These are phyloP conservation scores for Podospora pseudoanserina DNA, from an alignment of 495 filamentous ascomycete genomes.

Conservation along the genomic window DNA sequence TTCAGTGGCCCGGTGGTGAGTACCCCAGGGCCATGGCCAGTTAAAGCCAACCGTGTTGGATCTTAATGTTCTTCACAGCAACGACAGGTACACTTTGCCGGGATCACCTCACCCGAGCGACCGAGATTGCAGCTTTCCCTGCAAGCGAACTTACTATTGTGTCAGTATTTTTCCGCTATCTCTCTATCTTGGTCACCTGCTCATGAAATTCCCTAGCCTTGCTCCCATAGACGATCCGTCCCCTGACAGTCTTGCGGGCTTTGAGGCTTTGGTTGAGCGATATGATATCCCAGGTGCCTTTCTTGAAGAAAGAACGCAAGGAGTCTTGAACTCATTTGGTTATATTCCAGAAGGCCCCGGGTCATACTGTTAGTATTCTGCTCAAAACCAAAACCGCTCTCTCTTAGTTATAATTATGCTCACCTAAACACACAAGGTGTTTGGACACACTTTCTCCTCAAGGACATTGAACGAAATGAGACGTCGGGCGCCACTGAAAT, in stretches of 20 bases:
- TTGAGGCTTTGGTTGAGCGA: neutral
- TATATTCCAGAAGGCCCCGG: neutral
- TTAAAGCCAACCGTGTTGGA: neutral
- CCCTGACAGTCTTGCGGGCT: neutral
- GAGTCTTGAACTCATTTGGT: neutral
- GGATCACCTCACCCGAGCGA: neutral
- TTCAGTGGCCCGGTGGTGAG: neutral
- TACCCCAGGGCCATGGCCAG: neutral
- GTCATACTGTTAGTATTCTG: neutral
- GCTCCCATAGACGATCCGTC: neutral
- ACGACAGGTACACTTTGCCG: neutral
- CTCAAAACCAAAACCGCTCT: too few species aligned
- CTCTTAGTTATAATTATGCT: neutral
- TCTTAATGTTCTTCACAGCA: neutral
- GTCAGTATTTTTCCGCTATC: neutral
- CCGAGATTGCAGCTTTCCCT: neutral
- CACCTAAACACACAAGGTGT: neutral
- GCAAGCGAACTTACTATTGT: neutral
- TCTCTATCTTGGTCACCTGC: neutral
- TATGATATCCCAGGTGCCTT: conserved; percentile 1
- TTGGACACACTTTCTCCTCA: conserved; percentile 2
- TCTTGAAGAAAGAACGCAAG: neutral
- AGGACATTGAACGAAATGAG: neutral
- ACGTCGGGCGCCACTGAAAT: neutral
- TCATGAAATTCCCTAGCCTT: neutral